Percentiles rank a stretch among this genome's conserved stretches.
Evolutionary conservation across 139 green algal genomes (phyloP).

Genomic region (Chlorella sp.): DNA sequence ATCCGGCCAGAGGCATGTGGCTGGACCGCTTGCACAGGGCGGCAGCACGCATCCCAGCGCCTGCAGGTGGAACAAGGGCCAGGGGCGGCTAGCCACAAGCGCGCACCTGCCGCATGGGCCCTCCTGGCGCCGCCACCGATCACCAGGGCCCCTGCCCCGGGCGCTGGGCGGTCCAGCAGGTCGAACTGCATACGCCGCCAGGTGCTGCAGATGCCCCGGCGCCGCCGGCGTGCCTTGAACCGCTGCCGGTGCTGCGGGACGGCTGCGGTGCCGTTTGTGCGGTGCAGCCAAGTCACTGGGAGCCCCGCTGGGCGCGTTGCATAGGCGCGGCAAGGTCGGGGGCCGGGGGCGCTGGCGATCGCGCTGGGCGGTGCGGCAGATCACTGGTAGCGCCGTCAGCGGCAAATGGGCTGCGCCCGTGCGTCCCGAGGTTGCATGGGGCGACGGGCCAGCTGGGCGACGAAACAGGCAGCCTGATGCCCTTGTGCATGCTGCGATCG

Average conservation of each 20-base stretch:
- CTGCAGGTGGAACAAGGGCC: background rate
- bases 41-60: background rate
- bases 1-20: background rate
- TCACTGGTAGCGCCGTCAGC: background rate
- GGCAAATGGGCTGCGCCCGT: no score
- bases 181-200: background rate
- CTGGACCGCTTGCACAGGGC: background rate
- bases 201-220: no score
- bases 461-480: background rate
- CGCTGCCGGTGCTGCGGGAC: background rate
- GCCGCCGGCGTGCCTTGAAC: no score
- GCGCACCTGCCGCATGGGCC: background rate
- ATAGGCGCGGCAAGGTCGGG: no score
- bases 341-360: background rate
- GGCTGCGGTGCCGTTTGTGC: background rate
- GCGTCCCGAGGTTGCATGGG: background rate
- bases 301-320: no score
- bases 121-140: background rate
- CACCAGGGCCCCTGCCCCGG: background rate
- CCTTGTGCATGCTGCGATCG: background rate
- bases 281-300: background rate
- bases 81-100: background rate
- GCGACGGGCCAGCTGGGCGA: background rate
- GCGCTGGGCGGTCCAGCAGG: background rate
- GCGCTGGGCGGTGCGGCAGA: background rate